A percentile compares a stretch with the other conserved stretches of the same genome.
Conservation (phyloP, 495 filamentous ascomycete species). For the Cenococcum geophilum region DNA sequence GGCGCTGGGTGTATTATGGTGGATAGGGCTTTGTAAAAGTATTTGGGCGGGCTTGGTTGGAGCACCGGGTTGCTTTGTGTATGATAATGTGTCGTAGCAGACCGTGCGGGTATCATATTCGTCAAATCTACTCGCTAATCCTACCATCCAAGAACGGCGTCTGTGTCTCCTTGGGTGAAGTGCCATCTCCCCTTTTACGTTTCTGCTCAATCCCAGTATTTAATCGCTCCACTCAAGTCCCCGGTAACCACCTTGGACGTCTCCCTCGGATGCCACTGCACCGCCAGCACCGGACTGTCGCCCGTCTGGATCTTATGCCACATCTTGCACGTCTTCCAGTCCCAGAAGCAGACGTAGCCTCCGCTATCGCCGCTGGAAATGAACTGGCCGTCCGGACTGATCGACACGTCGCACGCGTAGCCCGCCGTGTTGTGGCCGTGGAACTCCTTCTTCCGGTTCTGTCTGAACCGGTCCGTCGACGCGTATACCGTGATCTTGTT, state of each 20-base stretch:
- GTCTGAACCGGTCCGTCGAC: slow-evolving; percentile 86
- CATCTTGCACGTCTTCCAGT: slow-evolving; percentile 98
- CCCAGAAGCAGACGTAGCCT: slow-evolving; percentile 93
- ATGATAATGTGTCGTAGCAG: no score
- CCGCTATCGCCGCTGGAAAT: slow-evolving; percentile 75
- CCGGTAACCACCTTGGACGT: slow-evolving; percentile 88
- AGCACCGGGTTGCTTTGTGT: no score
- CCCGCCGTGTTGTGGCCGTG: slow-evolving; percentile 92
- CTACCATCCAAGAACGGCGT: no score
- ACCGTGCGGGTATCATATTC: no score
- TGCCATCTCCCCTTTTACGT: background rate
- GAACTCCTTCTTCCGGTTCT: slow-evolving; percentile 95
- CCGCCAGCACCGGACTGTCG: slow-evolving; percentile 69
- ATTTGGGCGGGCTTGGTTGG: no score
- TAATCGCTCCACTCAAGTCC: slow-evolving; percentile 80
- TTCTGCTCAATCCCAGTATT: slow-evolving; percentile 78
- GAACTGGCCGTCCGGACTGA: slow-evolving; percentile 87
- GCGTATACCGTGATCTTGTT: slow-evolving; percentile 97
- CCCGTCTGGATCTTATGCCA: slow-evolving; percentile 87
- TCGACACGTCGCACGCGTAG: slow-evolving; percentile 82
- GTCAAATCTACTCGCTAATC: no score
- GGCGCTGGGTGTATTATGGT: no score
- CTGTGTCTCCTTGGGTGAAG: background rate
- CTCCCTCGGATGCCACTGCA: slow-evolving; percentile 94
- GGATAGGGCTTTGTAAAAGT: no score